A percentile compares a stretch with the other conserved stretches of the same genome.
Evolutionary conservation across 139 green algal species (phyloP).

Genomic region (Microglena sp.): DNA sequence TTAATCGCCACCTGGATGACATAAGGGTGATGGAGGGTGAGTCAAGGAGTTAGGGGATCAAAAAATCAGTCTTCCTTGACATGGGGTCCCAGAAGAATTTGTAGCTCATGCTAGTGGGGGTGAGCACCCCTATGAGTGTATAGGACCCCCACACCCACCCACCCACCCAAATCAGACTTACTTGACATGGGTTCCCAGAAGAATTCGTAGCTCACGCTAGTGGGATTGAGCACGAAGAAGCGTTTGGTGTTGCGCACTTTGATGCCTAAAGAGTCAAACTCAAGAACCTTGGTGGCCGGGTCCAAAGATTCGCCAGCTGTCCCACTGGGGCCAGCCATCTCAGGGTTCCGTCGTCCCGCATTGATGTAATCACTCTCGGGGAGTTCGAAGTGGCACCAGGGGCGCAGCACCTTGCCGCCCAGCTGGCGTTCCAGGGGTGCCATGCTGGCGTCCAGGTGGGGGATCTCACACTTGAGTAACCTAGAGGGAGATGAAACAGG

Average conservation of each 20-base stretch:
- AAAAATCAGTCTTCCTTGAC: too few species aligned
- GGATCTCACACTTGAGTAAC: slow-evolving; percentile 45
- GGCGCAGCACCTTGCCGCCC: slow-evolving; percentile 45
- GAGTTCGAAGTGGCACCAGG: slow-evolving; percentile 79
- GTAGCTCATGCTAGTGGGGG: slow-evolving; percentile 68
- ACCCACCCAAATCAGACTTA: too few species aligned
- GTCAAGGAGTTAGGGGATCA: too few species aligned
- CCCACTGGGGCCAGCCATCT: slow-evolving; percentile 42
- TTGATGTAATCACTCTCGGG: slow-evolving; percentile 54
- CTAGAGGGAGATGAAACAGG: slow-evolving; percentile 5
- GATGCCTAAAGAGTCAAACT: slow-evolving; percentile 63
- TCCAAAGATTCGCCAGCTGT: slow-evolving; percentile 47
- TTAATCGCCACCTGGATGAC: too few species aligned
- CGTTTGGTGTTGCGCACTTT: slow-evolving; percentile 53
- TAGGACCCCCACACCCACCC: too few species aligned
- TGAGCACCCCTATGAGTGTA: too few species aligned
- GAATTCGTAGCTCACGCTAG: slow-evolving; percentile 68
- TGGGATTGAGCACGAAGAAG: slow-evolving; percentile 78
- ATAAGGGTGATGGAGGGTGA: too few species aligned
- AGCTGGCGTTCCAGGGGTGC: slow-evolving; percentile 26
- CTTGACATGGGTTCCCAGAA: slow-evolving; percentile 54
- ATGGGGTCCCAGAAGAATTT: slow-evolving; percentile 66
- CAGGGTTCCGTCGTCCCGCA: slow-evolving; percentile 39
- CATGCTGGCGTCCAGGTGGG: slow-evolving; percentile 34
- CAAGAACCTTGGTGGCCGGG: slow-evolving; percentile 52